These are phyloP conservation scores for Bryoglossum gracile DNA, from an alignment of 495 filamentous ascomycete genomes.

Conservation along the genomic window DNA sequence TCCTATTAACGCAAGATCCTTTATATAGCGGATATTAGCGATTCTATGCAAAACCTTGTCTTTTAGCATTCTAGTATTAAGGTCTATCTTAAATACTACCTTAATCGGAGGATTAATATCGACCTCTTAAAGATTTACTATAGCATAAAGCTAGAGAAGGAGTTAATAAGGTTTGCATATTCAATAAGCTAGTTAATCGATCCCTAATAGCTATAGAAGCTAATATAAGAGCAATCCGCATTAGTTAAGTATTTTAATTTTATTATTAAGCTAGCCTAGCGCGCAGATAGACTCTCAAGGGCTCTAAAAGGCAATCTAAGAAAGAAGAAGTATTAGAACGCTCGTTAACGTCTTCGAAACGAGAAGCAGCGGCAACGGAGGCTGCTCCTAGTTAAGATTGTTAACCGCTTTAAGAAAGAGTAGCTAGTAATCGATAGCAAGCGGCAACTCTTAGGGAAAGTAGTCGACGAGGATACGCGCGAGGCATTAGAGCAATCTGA, in stretches of 20 bases:
- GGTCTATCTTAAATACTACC: not conserved
- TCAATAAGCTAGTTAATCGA: not conserved
- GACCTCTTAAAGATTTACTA: not conserved
- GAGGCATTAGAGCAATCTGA: conserved; percentile 11
- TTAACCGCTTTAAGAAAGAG: conserved; percentile 26
- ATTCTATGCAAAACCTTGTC: not conserved
- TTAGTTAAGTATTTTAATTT: not conserved
- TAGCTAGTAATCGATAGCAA: conserved; percentile 27
- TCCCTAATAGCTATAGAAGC: not conserved
- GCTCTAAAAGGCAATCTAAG: conserved; percentile 22
- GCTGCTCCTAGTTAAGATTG: too few species aligned
- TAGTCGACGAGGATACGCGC: conserved; percentile 9
- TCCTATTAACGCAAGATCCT: too few species aligned
- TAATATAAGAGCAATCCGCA: not conserved
- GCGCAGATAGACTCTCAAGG: conserved; percentile 28
- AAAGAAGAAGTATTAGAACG: conserved; percentile 17
- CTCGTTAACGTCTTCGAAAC: conserved; percentile 10
- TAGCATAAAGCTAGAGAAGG: not conserved
- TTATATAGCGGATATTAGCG: not conserved
- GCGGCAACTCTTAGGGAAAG: conserved; percentile 24
- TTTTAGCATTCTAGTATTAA: not conserved
- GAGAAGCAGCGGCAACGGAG: conserved; percentile 25
- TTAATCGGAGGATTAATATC: not conserved
- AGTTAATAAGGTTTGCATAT: not conserved
- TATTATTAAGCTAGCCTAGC: not conserved